Evolutionary conservation across 768 basidiomycete species (phyloP), one percentile per base, ranked within the genome.

Genomic region (Trametes punicea): DNA sequence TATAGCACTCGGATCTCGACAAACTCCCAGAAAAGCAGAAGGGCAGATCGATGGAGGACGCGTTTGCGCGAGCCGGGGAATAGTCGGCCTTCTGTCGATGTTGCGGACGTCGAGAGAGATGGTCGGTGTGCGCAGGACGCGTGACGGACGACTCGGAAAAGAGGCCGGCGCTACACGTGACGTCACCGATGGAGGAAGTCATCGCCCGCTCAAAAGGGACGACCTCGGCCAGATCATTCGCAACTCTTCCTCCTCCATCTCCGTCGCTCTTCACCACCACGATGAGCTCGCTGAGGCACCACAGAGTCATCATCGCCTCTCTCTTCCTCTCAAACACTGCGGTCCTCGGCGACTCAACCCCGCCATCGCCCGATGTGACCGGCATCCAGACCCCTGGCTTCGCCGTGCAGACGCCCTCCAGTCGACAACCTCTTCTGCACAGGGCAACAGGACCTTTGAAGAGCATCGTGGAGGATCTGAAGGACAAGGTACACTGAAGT

Each of bases 381-480:
- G 25, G 61, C 41, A 27, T 61, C 21, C 60, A 54, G 39, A 53
- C 67, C 29, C 56, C 64, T 1, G 52, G 62, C 33, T 62, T 64
- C 20, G 52, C 62, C 39, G 51, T 40, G 51, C 41, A 56, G 53
- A 29, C 51, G 49, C 44, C 55, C 39, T 25, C 29, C 53, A 16
- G 40, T 48, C 39, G 51, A 39, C 55, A 46, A 40, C 31, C 54
- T 20, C 27, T 65, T 46, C 55, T 59, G 40, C 59, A 48, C 13
- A 67, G 59, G 34, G 45, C 50, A 20, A 60, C 67, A 27, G 73
- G 66, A 0, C 82, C 82, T 2, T 67, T 86, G 51, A 80, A 74
- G 70, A 88, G 88, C 60, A 90, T 92, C 60, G 86, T 92, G 44
- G 88, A 91, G 4, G 90, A 91, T 70, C 77, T 91, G 51, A 79